phyloP scores from a whole-genome alignment of 441 rosid genomes.

The Erodium chrysanthum region DNA sequence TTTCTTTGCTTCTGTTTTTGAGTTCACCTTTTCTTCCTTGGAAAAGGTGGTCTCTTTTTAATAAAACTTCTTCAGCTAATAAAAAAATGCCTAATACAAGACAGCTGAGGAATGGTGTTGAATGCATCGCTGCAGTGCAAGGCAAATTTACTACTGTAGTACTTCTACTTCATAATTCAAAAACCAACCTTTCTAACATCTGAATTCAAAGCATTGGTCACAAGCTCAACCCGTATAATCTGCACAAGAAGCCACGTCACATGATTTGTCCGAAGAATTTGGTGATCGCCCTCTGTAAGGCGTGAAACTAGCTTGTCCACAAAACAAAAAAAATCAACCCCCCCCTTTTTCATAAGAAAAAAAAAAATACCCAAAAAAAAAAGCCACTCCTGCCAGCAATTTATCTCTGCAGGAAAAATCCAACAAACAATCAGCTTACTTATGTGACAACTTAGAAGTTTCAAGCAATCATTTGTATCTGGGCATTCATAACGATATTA shows the following conservation, averaged over 20 bases:
- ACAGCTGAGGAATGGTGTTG: neutral
- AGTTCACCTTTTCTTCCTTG: no score
- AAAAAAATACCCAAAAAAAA: constrained; percentile 82
- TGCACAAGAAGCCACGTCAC: constrained; percentile 94
- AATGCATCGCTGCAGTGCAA: neutral
- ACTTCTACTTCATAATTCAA: constrained; percentile 1
- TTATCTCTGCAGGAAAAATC: constrained; percentile 53
- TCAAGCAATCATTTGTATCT: neutral
- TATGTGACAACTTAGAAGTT: constrained; percentile 3
- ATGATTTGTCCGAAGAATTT: constrained; percentile 87
- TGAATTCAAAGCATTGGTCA: constrained; percentile 58
- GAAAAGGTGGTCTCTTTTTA: no score
- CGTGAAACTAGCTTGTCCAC: constrained; percentile 80
- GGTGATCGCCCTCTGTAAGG: constrained; percentile 61
- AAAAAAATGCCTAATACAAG: neutral
- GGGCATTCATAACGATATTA: neutral
- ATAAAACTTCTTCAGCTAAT: no score
- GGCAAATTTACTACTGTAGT: constrained; percentile 5
- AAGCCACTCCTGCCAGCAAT: constrained; percentile 99
- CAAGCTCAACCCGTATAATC: constrained; percentile 77
- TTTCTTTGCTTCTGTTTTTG: no score
- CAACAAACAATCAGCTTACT: constrained; percentile 16
- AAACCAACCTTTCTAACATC: constrained; percentile 75
- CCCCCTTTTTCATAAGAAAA: constrained; percentile 82
- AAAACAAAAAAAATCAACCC: constrained; percentile 89